Base-by-base conservation (phyloP, 2,329 filamentous ascomycete genomes). In the Pyricularia pennisetigena region DNA sequence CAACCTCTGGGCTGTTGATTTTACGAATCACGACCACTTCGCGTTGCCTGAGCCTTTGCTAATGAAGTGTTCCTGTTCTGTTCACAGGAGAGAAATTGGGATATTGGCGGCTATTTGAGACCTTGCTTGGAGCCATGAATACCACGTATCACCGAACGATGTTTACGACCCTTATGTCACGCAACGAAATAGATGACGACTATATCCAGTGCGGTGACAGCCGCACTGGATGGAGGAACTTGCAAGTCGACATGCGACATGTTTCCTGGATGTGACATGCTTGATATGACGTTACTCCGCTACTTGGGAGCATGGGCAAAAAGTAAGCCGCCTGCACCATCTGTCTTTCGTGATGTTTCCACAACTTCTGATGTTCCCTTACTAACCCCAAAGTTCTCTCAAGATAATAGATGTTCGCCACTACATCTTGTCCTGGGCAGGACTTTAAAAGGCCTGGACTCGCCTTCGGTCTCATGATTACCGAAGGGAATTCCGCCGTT, bases 391-490 rank as follows among this genome's bases (percentile, higher is more conserved):
- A 20, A 20, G 32, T 35, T 35, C 49, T 67, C 10, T 62, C 12
- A 9, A 57, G 35, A 41, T 26, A 23, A 29, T 41, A 30, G 7
- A n/a, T 1, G 26, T 41, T 32, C 35, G 32, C 28, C 65, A 29
- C 9, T 16, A 57, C 26, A 49, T 29, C 14, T 66, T 57, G 69
- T 70, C 69, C 69, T 68, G 62, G 69, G 69, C 68, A 69, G 49
- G 69, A 70, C 69, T 61, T 67, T 67, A 70, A 70, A 70, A 68
- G 66, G 69, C 69, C 69, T 23, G 29, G 65, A 57, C 54, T 35
- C 59, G 49, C 49, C 65, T 67, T 32, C 49, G 65, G 28, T 29
- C 14, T 41, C 7, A 49, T n/a, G 20, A 20, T 49, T 49, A 49
- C 16, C 41, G 41, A 49, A 49, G 41, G 41, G 41, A 49, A 49